Conservation (phyloP, 2,329 filamentous ascomycete species). For the Tolypocladium album region DNA sequence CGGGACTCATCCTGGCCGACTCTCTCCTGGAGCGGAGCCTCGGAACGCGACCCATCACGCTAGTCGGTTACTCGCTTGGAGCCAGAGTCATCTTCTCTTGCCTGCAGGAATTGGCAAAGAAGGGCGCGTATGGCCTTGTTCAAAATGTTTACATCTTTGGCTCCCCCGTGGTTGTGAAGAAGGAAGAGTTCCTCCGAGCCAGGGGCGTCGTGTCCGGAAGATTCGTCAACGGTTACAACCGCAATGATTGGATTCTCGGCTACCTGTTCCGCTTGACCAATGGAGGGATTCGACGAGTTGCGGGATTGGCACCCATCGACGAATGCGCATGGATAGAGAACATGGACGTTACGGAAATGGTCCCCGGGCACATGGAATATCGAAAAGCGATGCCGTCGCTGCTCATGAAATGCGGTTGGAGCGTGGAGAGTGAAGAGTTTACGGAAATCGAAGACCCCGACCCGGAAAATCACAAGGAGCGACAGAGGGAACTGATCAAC, state of each 20-base stretch:
- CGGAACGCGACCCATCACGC: slow-evolving; percentile 80
- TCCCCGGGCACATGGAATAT: slow-evolving; percentile 94
- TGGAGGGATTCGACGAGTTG: slow-evolving; percentile 81
- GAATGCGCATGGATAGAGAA: slow-evolving; percentile 78
- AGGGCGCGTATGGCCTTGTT: slow-evolving; percentile 74
- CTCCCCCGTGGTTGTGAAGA: slow-evolving; percentile 81
- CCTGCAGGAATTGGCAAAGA: slow-evolving; percentile 72
- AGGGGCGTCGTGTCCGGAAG: slow-evolving; percentile 81
- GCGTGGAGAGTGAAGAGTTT: slow-evolving; percentile 88
- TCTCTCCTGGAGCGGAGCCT: slow-evolving; percentile 87
- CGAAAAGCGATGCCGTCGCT: slow-evolving; percentile 83
- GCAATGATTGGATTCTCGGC: slow-evolving; percentile 92
- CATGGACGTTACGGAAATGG: slow-evolving; percentile 73
- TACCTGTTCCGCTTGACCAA: slow-evolving; percentile 93
- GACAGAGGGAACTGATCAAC: slow-evolving; percentile 86
- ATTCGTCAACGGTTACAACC: slow-evolving; percentile 89
- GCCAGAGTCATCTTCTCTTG: slow-evolving; percentile 89
- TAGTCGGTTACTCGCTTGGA: slow-evolving; percentile 91
- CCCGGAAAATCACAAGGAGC: slow-evolving; percentile 78
- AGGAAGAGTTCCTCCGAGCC: slow-evolving; percentile 75
- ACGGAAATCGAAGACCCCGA: slow-evolving; percentile 95
- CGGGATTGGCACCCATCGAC: slow-evolving; percentile 70
- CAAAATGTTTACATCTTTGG: slow-evolving; percentile 96
- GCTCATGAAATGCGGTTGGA: slow-evolving; percentile 80
- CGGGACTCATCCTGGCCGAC: slow-evolving; percentile 87